A percentile compares a stretch with the other conserved stretches of the same genome.
phyloP scores from a whole-genome alignment of 108 stramenopile species.

The Fragilaria crotonensis region DNA sequence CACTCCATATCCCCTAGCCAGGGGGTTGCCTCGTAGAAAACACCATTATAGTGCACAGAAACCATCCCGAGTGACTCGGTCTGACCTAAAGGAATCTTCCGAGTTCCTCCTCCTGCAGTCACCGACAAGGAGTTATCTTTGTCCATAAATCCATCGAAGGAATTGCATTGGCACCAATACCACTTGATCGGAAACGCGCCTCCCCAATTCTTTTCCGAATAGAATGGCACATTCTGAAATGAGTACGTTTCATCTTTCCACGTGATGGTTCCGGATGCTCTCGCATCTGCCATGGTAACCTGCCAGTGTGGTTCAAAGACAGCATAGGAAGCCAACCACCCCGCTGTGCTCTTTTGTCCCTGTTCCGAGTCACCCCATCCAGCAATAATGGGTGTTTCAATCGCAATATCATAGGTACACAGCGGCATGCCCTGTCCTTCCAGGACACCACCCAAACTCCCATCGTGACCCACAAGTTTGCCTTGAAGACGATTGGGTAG shows the following conservation, averaged over 20 bases:
- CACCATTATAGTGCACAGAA: conserved; percentile 64
- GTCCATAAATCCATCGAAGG: conserved; percentile 48
- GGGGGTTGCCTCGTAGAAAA: conserved; percentile 78
- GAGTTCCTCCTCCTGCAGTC: conserved; percentile 78
- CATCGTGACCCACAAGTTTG: conserved; percentile 63
- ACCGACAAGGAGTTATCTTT: conserved; percentile 28
- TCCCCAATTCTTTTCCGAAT: conserved; percentile 92
- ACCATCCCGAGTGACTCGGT: conserved; percentile 65
- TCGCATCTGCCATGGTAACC: conserved; percentile 74
- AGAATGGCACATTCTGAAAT: conserved; percentile 75
- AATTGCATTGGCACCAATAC: conserved; percentile 90
- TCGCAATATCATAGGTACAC: conserved; percentile 56
- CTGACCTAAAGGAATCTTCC: conserved; percentile 61
- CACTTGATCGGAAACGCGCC: conserved; percentile 73
- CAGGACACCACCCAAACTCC: conserved; percentile 50
- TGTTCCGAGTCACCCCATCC: conserved; percentile 46
- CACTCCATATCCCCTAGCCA: conserved; percentile 83
- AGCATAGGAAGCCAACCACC: conserved; percentile 66
- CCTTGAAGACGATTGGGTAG: conserved; percentile 54
- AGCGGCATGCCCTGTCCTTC: conserved; percentile 27
- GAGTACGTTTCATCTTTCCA: conserved; percentile 63
- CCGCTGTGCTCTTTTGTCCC: conserved; percentile 66
- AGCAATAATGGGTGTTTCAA: conserved; percentile 45
- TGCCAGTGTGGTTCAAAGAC: conserved; percentile 91
- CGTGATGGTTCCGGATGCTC: conserved; percentile 53